Base-by-base conservation (phyloP, 192 early-diverging fungal genomes). In the Cetraspora pellucida region DNA sequence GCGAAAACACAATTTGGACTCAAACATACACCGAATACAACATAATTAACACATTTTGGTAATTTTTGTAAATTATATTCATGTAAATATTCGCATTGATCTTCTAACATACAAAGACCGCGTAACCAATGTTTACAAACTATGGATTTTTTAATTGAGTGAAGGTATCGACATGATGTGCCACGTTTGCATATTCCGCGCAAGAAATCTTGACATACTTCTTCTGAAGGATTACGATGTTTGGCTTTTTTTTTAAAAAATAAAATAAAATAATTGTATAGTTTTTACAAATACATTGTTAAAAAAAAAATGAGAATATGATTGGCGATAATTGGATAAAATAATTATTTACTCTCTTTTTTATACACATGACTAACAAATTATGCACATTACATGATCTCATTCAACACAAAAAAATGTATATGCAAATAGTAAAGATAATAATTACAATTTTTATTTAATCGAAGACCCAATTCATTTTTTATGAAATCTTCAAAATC, bases 401-500 rank as follows among this genome's bases (percentile, higher is more conserved):
- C 37, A 37, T 37, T 37, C 7, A 6, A 37, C 3, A 37, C 37
- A 37, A 37, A 37, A 37, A 37, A 37, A 0, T 6, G 3, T 28
- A 60, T 23, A 6, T 8, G 3, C 19, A 25, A 27, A n/a, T 59
- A 23, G 23, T 59, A 9, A 10, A 59, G 13, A 28, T 27, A 27
- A 60, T 28, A 13, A 27, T 13, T 21, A 28, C 10, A 30, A 27
- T 23, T 28, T 37, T 37, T 27, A 27, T 60, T 60, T 27, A 27
- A 27, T 60, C 58, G 87, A 21, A 93, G 75, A 25, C 84, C 83
- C 31, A 91, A 82, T 77, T 89, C 87, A 54, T 77, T 83, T 58
- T 82, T 84, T 45, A 93, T 83, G 58, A 83, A 91, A 16, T 88
- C 84, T 77, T 93, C 91, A 77, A 91, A 93, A 78, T 91, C 90